These are phyloP conservation scores for Cydonia oblonga DNA, from an alignment of 331 rosid genomes.

Conservation along the genomic window DNA sequence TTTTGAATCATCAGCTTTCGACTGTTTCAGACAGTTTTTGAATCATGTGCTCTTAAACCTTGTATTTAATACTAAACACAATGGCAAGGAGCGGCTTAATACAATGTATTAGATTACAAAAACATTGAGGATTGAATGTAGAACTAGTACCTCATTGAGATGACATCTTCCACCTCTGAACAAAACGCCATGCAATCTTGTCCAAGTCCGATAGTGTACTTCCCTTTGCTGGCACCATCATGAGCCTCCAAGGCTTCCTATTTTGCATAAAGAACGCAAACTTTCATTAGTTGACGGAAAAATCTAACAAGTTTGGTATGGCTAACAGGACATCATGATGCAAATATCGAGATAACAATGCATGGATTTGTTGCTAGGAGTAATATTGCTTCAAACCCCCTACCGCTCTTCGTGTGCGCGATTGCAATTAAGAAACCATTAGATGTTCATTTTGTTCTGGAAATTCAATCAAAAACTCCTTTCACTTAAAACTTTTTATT, in stretches of 20 bases:
- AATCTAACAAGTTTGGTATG: background rate
- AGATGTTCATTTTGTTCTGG: background rate
- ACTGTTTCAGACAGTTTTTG: background rate
- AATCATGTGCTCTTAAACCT: background rate
- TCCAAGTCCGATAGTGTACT: conserved; percentile 95
- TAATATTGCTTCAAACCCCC: background rate
- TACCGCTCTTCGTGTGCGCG: background rate
- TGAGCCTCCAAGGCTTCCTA: conserved; percentile 93
- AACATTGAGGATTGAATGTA: conserved; percentile 5
- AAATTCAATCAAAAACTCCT: background rate
- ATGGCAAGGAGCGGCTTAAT: background rate
- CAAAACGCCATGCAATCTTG: conserved; percentile 99
- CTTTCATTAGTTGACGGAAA: background rate
- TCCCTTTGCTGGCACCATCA: conserved; percentile 94
- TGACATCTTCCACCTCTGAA: conserved; percentile 86
- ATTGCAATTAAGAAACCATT: background rate
- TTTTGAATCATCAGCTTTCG: background rate
- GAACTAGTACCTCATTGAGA: conserved; percentile 80
- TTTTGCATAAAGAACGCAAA: conserved; percentile 2
- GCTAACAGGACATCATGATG: background rate
- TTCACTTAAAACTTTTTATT: background rate
- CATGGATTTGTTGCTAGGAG: background rate
- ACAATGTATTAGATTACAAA: background rate
- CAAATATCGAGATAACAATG: background rate
- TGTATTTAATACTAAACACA: background rate